Conservation (phyloP, 306 rosid genomes). For the Phaseolus lunatus region DNA sequence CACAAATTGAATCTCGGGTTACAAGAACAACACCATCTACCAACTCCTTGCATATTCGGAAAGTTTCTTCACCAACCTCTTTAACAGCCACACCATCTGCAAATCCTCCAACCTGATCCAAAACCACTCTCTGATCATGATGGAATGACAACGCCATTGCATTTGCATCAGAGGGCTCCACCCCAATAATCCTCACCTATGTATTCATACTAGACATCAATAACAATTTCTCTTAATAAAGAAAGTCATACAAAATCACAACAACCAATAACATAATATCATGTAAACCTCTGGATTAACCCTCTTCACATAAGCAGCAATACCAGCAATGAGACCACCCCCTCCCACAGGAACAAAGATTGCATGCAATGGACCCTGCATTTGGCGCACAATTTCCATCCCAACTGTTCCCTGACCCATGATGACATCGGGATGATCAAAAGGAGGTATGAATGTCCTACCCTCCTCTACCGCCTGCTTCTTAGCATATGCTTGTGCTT, state of each 20-base stretch:
- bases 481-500: conserved; percentile 93
- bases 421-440: conserved; percentile 97
- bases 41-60: conserved; percentile 85
- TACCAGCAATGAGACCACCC: conserved; percentile 96
- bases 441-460: conserved; percentile 84
- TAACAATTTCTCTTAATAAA: conserved; percentile 11
- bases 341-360: conserved; percentile 98
- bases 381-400: conserved; percentile 90
- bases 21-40: conserved; percentile 94
- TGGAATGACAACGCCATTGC: conserved; percentile 91
- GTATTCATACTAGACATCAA: conserved; percentile 22
- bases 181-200: conserved; percentile 94
- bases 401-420: conserved; percentile 96
- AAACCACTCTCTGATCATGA: conserved; percentile 82
- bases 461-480: conserved; percentile 70
- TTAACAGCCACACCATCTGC: conserved; percentile 99
- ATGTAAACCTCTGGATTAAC: conserved; percentile 80
- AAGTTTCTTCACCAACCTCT: conserved; percentile 96
- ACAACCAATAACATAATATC: conserved; percentile 20
- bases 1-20: conserved; percentile 90
- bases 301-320: conserved; percentile 97
- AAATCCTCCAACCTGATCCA: conserved; percentile 90
- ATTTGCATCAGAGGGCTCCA: conserved; percentile 94
- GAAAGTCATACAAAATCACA: background rate
- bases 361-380: conserved; percentile 70